These are phyloP conservation scores for Talaromyces sp. DNA, from an alignment of 2,329 filamentous ascomycete genomes.

Conservation along the genomic window DNA sequence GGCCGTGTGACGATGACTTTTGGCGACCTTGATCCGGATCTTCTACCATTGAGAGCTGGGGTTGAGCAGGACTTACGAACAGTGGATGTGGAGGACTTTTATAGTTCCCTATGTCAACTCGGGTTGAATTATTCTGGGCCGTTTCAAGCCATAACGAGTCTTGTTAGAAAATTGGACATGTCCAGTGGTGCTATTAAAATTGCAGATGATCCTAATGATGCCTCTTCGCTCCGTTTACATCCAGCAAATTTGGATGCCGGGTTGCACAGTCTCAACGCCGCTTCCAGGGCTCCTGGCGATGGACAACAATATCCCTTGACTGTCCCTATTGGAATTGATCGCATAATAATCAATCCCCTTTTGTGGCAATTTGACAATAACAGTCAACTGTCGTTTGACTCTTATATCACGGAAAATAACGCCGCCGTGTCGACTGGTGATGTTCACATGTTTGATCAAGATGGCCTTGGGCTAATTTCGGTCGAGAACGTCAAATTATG, in stretches of 20 bases:
- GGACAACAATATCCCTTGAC: slow-evolving; percentile 11
- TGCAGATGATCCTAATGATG: not conserved
- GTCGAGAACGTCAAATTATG: not conserved
- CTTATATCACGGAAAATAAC: not conserved
- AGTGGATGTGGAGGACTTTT: slow-evolving; percentile 21
- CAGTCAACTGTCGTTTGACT: not conserved
- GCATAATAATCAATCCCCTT: slow-evolving; percentile 13
- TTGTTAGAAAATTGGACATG: not conserved
- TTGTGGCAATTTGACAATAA: slow-evolving; percentile 25
- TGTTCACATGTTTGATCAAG: not conserved
- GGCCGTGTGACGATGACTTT: not conserved
- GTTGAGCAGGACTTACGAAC: slow-evolving; percentile 4
- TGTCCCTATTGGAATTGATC: slow-evolving; percentile 13
- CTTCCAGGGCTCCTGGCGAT: slow-evolving; percentile 16
- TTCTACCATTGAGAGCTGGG: not conserved
- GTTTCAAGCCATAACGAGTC: slow-evolving; percentile 14
- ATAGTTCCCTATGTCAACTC: slow-evolving; percentile 18
- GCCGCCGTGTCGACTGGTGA: not conserved
- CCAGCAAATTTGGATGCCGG: slow-evolving; percentile 6
- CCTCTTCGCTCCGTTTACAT: slow-evolving; percentile 1
- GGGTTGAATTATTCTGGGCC: slow-evolving; percentile 24
- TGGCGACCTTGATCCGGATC: not conserved
- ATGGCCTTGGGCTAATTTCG: not conserved
- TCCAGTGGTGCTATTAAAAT: not conserved
- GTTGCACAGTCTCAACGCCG: slow-evolving; percentile 12